phyloP scores from a whole-genome alignment of 2,329 filamentous ascomycete species.

The Phaeosphaeriaceae sp. region DNA sequence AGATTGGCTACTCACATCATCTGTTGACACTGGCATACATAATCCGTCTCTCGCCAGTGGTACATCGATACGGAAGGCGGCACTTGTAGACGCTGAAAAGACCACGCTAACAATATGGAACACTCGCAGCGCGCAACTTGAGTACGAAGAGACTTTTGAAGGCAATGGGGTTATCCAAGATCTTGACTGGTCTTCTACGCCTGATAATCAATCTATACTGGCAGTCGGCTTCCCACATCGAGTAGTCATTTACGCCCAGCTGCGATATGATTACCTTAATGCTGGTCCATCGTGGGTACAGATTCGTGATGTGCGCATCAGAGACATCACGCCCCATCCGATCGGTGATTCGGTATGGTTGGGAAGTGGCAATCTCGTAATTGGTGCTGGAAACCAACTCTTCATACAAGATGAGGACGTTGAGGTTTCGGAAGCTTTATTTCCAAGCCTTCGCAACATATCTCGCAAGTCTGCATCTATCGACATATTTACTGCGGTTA shows the following conservation, averaged over 20 bases:
- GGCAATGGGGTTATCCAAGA: conserved; percentile 78
- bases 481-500: conserved; percentile 82
- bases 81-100: conserved; percentile 75
- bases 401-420: conserved; percentile 84
- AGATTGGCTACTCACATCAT: conserved; percentile 83
- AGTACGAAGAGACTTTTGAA: conserved; percentile 78
- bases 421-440: conserved; percentile 65
- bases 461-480: conserved; percentile 58
- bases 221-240: conserved; percentile 92
- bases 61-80: conserved; percentile 85
- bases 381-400: conserved; percentile 89
- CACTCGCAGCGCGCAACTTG: conserved; percentile 77
- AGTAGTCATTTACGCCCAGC: conserved; percentile 80
- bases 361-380: conserved; percentile 79
- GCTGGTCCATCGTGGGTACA: conserved; percentile 88
- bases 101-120: conserved; percentile 91
- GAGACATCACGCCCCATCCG: conserved; percentile 82
- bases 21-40: conserved; percentile 76
- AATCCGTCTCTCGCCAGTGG: conserved; percentile 81
- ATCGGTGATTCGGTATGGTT: conserved; percentile 96
- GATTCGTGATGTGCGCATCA: conserved; percentile 80
- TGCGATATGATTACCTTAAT: conserved; percentile 90
- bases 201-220: conserved; percentile 84
- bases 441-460: conserved; percentile 61
- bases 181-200: conserved; percentile 92